Conservation (phyloP, 345 rosid genomes). For the Reutealis trisperma region DNA sequence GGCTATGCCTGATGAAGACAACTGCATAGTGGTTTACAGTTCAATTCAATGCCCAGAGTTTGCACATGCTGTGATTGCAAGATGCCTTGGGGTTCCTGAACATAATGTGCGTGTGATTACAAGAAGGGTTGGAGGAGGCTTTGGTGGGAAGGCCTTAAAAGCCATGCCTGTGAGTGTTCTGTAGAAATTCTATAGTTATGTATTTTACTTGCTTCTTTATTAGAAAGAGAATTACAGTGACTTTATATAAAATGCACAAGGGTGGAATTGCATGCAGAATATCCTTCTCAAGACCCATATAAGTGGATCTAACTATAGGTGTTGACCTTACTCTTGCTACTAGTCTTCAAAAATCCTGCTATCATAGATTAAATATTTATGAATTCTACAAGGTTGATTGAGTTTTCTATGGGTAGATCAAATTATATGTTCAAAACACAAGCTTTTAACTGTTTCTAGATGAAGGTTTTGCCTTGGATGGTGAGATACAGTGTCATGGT, state of each 20-base stretch:
- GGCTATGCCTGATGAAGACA: slow-evolving; percentile 95
- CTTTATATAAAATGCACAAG: not conserved
- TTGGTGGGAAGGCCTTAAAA: slow-evolving; percentile 86
- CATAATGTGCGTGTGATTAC: slow-evolving; percentile 83
- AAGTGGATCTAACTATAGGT: not conserved
- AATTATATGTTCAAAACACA: not conserved
- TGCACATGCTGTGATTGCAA: slow-evolving; percentile 55
- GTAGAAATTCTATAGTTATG: not conserved
- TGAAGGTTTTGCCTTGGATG: not conserved
- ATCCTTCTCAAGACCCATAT: not conserved
- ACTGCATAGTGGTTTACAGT: slow-evolving; percentile 64
- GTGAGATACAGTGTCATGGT: not conserved
- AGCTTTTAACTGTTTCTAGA: not conserved
- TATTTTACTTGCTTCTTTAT: not conserved
- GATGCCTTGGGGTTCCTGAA: slow-evolving; percentile 76
- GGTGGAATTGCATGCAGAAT: not conserved
- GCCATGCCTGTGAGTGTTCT: slow-evolving; percentile 67
- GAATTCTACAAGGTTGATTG: not conserved
- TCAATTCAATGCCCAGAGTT: slow-evolving; percentile 71
- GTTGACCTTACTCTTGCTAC: too few relatives aligned
- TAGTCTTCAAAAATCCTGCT: not conserved
- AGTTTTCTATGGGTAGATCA: not conserved
- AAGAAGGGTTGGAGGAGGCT: slow-evolving; percentile 96
- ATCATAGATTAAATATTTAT: not conserved
- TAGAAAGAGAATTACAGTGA: not conserved